Evolutionary conservation across 768 basidiomycete genomes (phyloP).

Genomic region (Kwoniella botswanensis): DNA sequence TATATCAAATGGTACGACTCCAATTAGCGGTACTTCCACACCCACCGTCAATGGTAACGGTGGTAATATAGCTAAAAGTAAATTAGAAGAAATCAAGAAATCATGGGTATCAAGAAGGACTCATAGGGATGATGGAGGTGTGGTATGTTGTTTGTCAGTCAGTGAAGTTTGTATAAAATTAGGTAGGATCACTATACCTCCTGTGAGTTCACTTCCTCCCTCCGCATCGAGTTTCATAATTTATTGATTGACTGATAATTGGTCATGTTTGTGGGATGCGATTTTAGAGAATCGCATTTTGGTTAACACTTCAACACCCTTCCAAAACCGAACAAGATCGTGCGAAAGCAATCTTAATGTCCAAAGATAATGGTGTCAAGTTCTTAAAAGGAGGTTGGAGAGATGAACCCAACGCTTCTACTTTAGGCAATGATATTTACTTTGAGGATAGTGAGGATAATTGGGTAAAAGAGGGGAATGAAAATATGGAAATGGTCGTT

Average conservation of each 20-base stretch:
- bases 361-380: neutral
- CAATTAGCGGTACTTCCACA: neutral
- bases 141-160: conserved; percentile 10
- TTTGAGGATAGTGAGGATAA: neutral
- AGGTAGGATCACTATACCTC: conserved; percentile 13
- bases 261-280: too few relatives aligned
- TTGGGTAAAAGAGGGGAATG: conserved; percentile 1
- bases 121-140: conserved; percentile 10
- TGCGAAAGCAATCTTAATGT: conserved; percentile 2
- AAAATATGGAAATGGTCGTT: conserved; percentile 2
- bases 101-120: neutral
- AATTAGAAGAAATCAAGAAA: conserved; percentile 11
- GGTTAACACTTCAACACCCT: neutral
- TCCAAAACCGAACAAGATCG: conserved; percentile 5
- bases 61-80: conserved; percentile 2
- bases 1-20: neutral
- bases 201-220: conserved; percentile 1
- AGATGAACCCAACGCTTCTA: conserved; percentile 2
- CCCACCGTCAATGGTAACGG: neutral
- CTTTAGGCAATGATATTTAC: neutral
- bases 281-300: conserved; percentile 1
- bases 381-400: conserved; percentile 10
- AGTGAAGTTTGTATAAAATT: conserved; percentile 14
- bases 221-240: neutral
- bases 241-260: neutral